A percentile compares a stretch with the other conserved stretches of the same genome.
These are phyloP conservation scores for Alternaria incomplexa DNA, from an alignment of 2,329 filamentous ascomycete species.

Conservation along the genomic window DNA sequence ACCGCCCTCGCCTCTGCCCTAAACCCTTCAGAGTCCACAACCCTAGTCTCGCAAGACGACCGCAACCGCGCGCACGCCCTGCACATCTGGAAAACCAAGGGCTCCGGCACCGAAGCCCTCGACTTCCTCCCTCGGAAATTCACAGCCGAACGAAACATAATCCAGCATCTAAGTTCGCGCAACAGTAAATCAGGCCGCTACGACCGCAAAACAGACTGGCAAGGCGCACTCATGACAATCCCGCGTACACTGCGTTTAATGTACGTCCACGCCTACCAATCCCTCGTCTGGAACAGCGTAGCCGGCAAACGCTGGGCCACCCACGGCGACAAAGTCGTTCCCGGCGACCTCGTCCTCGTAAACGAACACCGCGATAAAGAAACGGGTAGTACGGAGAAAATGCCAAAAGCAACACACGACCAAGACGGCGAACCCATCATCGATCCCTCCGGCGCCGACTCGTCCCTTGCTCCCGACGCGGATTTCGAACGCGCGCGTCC, in stretches of 20 bases:
- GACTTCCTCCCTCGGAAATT: conserved; percentile 79
- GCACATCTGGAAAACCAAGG: conserved; percentile 70
- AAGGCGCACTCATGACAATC: conserved; percentile 81
- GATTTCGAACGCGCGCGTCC: conserved; percentile 72
- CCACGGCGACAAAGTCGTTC: conserved; percentile 75
- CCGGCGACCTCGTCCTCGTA: conserved; percentile 82
- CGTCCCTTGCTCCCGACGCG: conserved; percentile 60
- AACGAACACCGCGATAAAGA: conserved; percentile 61
- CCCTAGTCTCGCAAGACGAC: conserved; percentile 74
- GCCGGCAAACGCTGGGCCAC: conserved; percentile 80
- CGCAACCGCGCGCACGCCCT: conserved; percentile 79
- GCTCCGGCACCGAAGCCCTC: conserved; percentile 66
- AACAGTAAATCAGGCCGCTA: conserved; percentile 54
- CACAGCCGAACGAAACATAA: conserved; percentile 77
- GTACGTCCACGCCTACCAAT: conserved; percentile 98
- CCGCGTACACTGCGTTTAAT: conserved; percentile 84
- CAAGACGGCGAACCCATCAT: conserved; percentile 71
- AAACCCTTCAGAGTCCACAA: conserved; percentile 40
- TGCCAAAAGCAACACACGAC: conserved; percentile 50
- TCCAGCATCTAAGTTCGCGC: conserved; percentile 70
- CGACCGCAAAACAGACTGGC: conserved; percentile 68
- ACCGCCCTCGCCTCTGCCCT: conserved; percentile 63
- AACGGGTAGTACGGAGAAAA: conserved; percentile 32
- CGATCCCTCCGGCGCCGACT: conserved; percentile 64
- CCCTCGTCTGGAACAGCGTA: conserved; percentile 88